A percentile compares a stretch with the other conserved stretches of the same genome.
Evolutionary conservation across 2,329 filamentous ascomycete species (phyloP).

Genomic region (Cladosporium phlei): DNA sequence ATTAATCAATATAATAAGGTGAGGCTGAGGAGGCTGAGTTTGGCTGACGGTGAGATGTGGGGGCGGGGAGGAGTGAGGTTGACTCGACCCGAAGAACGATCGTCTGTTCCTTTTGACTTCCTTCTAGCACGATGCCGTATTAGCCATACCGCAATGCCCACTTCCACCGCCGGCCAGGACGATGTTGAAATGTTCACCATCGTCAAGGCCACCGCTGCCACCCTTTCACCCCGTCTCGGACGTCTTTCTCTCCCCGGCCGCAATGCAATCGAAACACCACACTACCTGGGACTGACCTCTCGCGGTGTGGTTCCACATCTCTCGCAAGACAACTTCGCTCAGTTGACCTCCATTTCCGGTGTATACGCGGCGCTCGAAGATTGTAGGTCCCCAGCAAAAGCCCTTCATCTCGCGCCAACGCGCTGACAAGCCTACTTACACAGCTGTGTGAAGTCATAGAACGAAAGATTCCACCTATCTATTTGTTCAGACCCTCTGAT

Average conservation of each 20-base stretch:
- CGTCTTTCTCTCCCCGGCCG: constrained; percentile 59
- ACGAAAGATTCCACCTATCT: constrained; percentile 52
- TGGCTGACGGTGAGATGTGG: no score
- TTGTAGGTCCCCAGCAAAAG: constrained; percentile 57
- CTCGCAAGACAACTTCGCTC: constrained; percentile 73
- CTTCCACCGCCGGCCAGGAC: constrained; percentile 12
- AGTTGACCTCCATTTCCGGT: constrained; percentile 60
- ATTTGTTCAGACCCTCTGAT: constrained; percentile 41
- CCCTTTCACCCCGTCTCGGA: constrained; percentile 60
- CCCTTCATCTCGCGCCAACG: constrained; percentile 13
- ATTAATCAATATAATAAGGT: no score
- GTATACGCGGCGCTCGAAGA: constrained; percentile 86
- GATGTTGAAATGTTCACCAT: constrained; percentile 43
- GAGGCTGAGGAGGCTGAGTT: no score
- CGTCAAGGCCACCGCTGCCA: constrained; percentile 33
- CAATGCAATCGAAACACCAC: constrained; percentile 71
- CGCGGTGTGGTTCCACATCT: constrained; percentile 83
- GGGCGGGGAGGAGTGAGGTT: no score
- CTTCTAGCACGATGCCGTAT: no score
- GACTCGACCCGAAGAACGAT: no score
- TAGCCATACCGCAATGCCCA: constrained; percentile 15
- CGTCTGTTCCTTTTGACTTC: background rate
- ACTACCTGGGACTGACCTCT: constrained; percentile 74
- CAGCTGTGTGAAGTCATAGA: constrained; percentile 56
- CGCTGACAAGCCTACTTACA: constrained; percentile 35